These are phyloP conservation scores for Scleroderma citrinum DNA, from an alignment of 768 basidiomycete species.

Conservation along the genomic window DNA sequence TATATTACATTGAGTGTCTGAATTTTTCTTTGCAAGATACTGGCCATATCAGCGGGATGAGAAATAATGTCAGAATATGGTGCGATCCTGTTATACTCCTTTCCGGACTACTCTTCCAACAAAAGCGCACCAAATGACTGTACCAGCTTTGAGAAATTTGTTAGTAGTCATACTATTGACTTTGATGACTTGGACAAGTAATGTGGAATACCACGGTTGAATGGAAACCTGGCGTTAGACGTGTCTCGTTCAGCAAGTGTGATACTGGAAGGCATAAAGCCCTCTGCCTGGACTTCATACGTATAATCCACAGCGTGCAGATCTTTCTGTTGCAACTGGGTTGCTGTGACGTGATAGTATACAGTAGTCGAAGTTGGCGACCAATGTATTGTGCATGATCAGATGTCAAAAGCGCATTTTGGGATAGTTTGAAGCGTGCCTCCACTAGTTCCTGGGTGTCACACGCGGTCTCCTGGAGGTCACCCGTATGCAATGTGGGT, in stretches of 20 bases:
- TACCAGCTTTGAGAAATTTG: neutral
- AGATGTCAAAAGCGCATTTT: too few species aligned
- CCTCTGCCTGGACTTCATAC: too few species aligned
- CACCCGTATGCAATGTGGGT: neutral
- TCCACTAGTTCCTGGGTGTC: too few species aligned
- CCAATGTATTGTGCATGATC: neutral
- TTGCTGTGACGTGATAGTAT: neutral
- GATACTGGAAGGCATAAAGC: too few species aligned
- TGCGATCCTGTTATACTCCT: slow-evolving; percentile 2
- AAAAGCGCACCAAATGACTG: neutral
- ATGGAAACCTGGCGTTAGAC: too few species aligned
- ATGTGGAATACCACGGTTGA: too few species aligned
- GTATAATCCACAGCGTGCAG: too few species aligned
- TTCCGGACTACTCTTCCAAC: neutral
- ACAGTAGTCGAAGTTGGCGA: neutral
- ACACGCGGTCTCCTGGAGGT: too few species aligned
- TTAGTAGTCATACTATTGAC: neutral
- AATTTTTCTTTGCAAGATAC: slow-evolving; percentile 1
- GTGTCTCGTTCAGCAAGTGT: too few species aligned
- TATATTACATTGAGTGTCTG: neutral
- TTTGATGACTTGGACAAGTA: neutral
- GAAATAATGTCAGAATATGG: neutral
- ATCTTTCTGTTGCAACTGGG: neutral
- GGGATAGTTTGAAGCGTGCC: too few species aligned
- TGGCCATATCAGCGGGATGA: neutral